Evolutionary conservation across 179 eudicot genomes (phyloP), one percentile per base, ranked within the genome.

Genomic region (Patellifolia procumbens): DNA sequence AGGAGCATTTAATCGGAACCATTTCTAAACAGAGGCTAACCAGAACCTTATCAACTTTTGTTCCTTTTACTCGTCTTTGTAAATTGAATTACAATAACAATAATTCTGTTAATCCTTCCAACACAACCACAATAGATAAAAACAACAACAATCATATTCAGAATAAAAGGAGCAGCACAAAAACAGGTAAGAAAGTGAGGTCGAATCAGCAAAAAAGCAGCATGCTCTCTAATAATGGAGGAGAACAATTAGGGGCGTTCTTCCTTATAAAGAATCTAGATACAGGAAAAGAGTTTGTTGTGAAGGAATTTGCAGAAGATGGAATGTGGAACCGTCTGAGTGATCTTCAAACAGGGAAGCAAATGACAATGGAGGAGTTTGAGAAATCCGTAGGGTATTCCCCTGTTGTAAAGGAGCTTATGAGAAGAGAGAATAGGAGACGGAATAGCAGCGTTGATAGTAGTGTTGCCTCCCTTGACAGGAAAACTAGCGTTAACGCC

Each of bases 311-410:
- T 55, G 89, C 88, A 4, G 86, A 94, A 31, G 84, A 94, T 17
- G 98, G 98, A 60, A 88, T 89, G 92, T 94, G 97, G 98, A 91
- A 91, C 49, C 81, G 88, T 70, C 80, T 94, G 20, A 94, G 91
- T 49, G 97, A 94, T 70, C 78, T 94, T 4, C 93, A 92, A 49
- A 94, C 98, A 1, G 98, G 98, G 26, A 87, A 83, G 68, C 97
- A 94, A 42, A 73, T 94, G 17, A 89, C 97, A 0, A 84, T 92
- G 97, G 98, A 94, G 73, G 98, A 94, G 74, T 94, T 94, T 43
- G 98, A 94, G 83, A 88, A 87, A 73, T 81, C 91, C 0, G 97
- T 89, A 0, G 98, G 98, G 9, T 81, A 86, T 80, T 94, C 97
- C 1, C 97, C 94, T 0, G 89, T 94, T 0, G 98, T 94, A 17